Evolutionary conservation across 257 asterid species (phyloP), one percentile per base, ranked within the genome.

Genomic region (Coffea canephora): DNA sequence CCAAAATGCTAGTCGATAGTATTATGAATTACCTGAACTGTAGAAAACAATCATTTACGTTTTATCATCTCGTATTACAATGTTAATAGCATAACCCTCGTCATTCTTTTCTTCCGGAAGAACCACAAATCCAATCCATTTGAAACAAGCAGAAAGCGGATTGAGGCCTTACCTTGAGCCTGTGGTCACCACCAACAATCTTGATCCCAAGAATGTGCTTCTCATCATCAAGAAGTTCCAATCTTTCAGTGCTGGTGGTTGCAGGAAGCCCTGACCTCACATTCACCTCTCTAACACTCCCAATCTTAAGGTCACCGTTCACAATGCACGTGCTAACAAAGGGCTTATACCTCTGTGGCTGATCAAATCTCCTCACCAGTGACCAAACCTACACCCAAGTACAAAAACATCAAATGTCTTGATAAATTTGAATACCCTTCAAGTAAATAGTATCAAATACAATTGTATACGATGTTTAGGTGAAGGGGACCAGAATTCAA

Each of bases 241-340:
- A 78, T 78, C 87, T 87, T 89, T 95, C 98, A 8, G 94, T 93
- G 97, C 98, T 93, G 73, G 98, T 95, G 0, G 98, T 93, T 52
- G 99, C 98, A 0, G 99, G 99, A 76, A 95, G 99, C 13, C 98
- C 98, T 1, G 98, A 91, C 86, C 88, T 93, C n/a, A 95, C 96
- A 73, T 93, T 90, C 78, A 95, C 98, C 83, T 95, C 93, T 85
- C 98, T 80, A 79, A 95, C 95, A 82, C 96, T 93, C 21, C 98
- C 98, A 79, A 95, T 88, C 71, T 84, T 86, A 54, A 95, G 86
- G 78, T 89, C 97, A 14, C 97, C 97, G 68, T 84, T 79, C 75
- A 89, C 84, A 31, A 84, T 90, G 83, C 98, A 95, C 86, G 82
- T 85, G 81, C 98, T 90, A 69, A 95, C 88, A 82, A 95, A 95